Evolutionary conservation across 768 basidiomycete species (phyloP).

Genomic region (Termitomyces sp.): DNA sequence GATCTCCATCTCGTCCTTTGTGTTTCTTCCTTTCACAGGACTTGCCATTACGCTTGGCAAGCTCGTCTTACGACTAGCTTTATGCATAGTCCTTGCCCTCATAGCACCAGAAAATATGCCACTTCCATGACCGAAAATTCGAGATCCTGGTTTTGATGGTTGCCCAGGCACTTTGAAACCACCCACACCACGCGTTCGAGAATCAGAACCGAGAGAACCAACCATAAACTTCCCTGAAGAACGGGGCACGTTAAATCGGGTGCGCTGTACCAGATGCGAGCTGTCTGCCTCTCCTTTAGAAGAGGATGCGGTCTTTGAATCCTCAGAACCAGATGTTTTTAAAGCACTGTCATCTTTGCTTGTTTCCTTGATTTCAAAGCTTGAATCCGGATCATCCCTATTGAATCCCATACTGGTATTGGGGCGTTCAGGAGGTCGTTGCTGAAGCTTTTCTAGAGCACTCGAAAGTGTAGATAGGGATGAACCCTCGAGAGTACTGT

Average conservation of each 20-base stretch:
- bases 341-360: conserved; percentile 12
- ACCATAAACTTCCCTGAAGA: conserved; percentile 9
- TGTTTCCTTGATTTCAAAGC: conserved; percentile 8
- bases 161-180: conserved; percentile 6
- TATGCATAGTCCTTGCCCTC: conserved; percentile 24
- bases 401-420: conserved; percentile 71
- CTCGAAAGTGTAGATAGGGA: conserved; percentile 61
- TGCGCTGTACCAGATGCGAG: conserved; percentile 7
- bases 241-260: conserved; percentile 6
- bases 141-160: conserved; percentile 6
- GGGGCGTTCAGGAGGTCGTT: conserved; percentile 60
- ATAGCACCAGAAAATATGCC: conserved; percentile 17
- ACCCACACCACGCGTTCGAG: conserved; percentile 14
- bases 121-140: conserved; percentile 17
- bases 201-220: conserved; percentile 11
- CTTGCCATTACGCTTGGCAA: conserved; percentile 44
- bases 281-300: neutral
- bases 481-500: conserved; percentile 23
- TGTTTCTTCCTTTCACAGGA: conserved; percentile 38
- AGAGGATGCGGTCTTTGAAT: neutral
- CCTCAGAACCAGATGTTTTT: neutral
- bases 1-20: conserved; percentile 14
- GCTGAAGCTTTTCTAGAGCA: conserved; percentile 66
- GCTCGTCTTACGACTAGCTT: conserved; percentile 42
- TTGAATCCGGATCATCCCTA: conserved; percentile 26